Base-by-base conservation (phyloP, 768 basidiomycete species). In the Lactarius vividus region DNA sequence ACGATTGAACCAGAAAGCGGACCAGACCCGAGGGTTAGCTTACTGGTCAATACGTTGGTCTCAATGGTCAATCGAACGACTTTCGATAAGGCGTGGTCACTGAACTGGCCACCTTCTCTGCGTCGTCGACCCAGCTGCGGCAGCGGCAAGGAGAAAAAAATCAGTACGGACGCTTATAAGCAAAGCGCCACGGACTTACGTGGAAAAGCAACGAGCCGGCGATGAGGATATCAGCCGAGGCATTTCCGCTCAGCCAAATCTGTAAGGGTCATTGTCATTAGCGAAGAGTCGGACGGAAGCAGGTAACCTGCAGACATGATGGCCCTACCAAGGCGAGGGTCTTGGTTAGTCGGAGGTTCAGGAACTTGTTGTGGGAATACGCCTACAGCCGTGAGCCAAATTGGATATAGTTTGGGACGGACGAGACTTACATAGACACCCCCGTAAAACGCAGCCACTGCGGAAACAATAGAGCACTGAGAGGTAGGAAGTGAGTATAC, bases 231-330 rank as follows among this genome's bases (percentile, higher is more conserved):
- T 68, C 67, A 6, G 63, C 57, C 28, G 53, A 11, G 1, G 63
- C 46, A n/a, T 62, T 63, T 8, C 57, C 66, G 20, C 53, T 8
- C 8, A 66, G 46, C 65, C 65, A 66, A 1, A 16, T 66, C 65
- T 66, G 23, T 10, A 28, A 13, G n/a, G 2, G 11, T 16, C 33
- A 39, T 3, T 11, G 5, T 40, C 20, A 28, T 13, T 23, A 18
- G 13, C 42, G 11, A 52, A n/a, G 15, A 35, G 35, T 35, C 29
- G 28, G 31, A 4, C 35, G 10, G 44, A 10, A 16, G 2, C 7
- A 40, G 37, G 0, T 31, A 20, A 7, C 26, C 18, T 18, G 44
- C 2, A 7, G 1, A 37, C 28, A 28, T 6, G 44, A 0, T 46
- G 53, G 31, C 28, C 52, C 3, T 54, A 66, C 65, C 31, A 37